Conservation (phyloP, 768 basidiomycete species). For the Trametes elegans region DNA sequence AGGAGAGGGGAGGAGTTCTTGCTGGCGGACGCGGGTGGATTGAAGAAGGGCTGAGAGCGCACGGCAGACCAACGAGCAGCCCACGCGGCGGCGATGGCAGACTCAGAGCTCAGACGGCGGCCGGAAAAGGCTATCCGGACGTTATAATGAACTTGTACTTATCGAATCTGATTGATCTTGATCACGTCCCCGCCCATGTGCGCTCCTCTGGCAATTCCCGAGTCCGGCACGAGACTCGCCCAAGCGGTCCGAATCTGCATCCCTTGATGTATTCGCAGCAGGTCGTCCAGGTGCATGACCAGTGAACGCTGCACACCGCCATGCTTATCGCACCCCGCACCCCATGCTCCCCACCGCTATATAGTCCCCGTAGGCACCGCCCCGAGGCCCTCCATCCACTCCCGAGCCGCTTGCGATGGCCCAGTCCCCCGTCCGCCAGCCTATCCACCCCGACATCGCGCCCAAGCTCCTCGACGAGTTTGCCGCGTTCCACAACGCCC, state of each 20-base stretch:
- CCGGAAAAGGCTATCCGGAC: not conserved
- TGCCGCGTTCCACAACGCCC: constrained; percentile 54
- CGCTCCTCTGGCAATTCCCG: not conserved
- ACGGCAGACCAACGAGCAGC: not conserved
- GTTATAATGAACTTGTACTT: constrained; percentile 10
- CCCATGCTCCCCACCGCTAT: not conserved
- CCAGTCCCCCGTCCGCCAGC: constrained; percentile 36
- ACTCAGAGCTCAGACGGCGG: no score
- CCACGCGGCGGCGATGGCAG: no score
- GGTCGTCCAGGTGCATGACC: not conserved
- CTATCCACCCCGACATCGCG: constrained; percentile 62
- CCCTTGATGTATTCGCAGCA: no score
- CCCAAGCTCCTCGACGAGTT: constrained; percentile 65
- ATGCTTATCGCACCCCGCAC: constrained; percentile 9
- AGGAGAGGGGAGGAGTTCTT: no score
- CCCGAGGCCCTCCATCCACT: not conserved
- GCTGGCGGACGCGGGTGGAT: not conserved
- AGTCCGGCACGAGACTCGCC: not conserved
- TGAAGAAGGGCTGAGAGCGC: not conserved
- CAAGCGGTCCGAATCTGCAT: not conserved
- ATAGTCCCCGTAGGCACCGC: not conserved
- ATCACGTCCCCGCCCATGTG: constrained; percentile 7
- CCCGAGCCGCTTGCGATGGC: constrained; percentile 6
- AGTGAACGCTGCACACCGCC: not conserved
- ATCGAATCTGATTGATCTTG: constrained; percentile 19